Evolutionary conservation across 495 filamentous ascomycete genomes (phyloP).

Genomic region (Thermothielavioides terrestris): DNA sequence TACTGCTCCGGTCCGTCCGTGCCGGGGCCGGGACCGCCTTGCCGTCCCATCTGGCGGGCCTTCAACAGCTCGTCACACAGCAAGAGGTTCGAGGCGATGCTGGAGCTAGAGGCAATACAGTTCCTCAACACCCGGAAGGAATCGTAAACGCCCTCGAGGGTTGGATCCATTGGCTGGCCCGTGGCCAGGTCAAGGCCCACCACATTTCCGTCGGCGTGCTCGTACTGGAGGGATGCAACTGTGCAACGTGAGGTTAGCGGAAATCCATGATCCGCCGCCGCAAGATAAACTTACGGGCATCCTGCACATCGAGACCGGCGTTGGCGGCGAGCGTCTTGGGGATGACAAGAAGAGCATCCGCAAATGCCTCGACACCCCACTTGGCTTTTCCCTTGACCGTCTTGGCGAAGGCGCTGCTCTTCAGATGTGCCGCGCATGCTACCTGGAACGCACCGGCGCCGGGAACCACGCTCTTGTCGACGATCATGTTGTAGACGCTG

Average conservation of each 20-base stretch:
- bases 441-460: slow-evolving; percentile 96
- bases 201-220: slow-evolving; percentile 70
- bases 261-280: not conserved
- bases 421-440: slow-evolving; percentile 82
- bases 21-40: slow-evolving; percentile 43
- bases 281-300: slow-evolving; percentile 71
- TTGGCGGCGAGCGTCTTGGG: slow-evolving; percentile 97
- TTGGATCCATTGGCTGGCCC: slow-evolving; percentile 93
- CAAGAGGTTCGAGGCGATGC: slow-evolving; percentile 90
- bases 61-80: slow-evolving; percentile 97
- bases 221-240: slow-evolving; percentile 82
- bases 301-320: slow-evolving; percentile 92
- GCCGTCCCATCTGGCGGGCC: slow-evolving; percentile 80
- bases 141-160: slow-evolving; percentile 86
- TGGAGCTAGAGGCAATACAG: slow-evolving; percentile 83
- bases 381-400: slow-evolving; percentile 95
- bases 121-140: slow-evolving; percentile 93
- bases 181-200: slow-evolving; percentile 80
- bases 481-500: slow-evolving; percentile 97
- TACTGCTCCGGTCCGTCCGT: slow-evolving; percentile 45
- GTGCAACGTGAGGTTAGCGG: slow-evolving; percentile 17
- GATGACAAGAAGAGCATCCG: slow-evolving; percentile 86
- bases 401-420: slow-evolving; percentile 71
- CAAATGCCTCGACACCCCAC: slow-evolving; percentile 88
- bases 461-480: slow-evolving; percentile 88